Evolutionary conservation across 345 rosid species (phyloP), one percentile per base, ranked within the genome.

Genomic region (Syzygium grande): DNA sequence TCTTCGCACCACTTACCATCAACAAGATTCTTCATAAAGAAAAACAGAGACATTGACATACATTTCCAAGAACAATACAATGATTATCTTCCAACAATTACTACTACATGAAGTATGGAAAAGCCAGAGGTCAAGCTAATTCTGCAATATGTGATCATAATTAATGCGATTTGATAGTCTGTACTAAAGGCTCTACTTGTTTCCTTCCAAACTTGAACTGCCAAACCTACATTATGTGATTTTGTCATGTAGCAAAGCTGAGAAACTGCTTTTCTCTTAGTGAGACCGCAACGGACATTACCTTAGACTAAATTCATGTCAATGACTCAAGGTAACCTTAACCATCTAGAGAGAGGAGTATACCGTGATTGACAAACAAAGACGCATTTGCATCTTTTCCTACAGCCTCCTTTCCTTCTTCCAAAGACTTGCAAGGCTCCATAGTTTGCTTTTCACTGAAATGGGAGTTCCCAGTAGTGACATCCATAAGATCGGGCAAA

Each of bases 341-440:
- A 49, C 55, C 87, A 84, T 84, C 41, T 7, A 86, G 84, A 43
- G 13, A 49, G 54, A 63, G 38, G 59, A 61, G 86, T 90, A 88
- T 89, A 93, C 95, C 95, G 49, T 92, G 93, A 86, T 94, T 93
- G 61, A 93, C 86, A 78, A 92, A 92, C n/a, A 84, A 86, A 51
- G 93, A 86, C 83, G 89, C 23, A 43, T 85, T 87, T 84, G 11
- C 87, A 43, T 91, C 91, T 87, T 92, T 91, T 87, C 90, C 93
- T 9, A 79, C 84, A 11, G 90, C 86, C 86, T 88, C 88, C 34
- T 86, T 90, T 87, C 52, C 90, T 87, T 87, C 86, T 85, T 89
- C 88, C 29, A 88, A 88, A 61, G 93, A 87, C 63, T 87, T 86
- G 51, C 91, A 89, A 87, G 87, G 88, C 84, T 89, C 92, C n/a